Evolutionary conservation across 495 filamentous ascomycete genomes (phyloP), one percentile per base, ranked within the genome.

Genomic region (Pyrenopolyporus hunteri): DNA sequence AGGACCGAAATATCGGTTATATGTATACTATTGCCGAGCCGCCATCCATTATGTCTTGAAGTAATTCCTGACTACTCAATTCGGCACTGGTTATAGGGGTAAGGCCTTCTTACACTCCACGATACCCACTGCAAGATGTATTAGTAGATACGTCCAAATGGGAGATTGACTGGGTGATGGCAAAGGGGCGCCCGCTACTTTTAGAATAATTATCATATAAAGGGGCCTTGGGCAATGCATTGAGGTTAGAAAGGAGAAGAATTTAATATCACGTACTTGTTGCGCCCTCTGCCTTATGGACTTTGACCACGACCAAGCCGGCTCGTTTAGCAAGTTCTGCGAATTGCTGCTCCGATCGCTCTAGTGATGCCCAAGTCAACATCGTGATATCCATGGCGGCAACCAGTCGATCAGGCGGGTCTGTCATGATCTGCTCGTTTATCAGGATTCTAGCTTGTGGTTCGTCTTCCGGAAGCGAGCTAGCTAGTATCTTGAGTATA

Each of bases 361-460:
- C 48, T 3, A 20, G 11, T 0, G 57, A 54, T 3, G 57, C 47
- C 35, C 31, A 47, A 0, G 36, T 50, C 20, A 55, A 7, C 64
- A 72, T 70, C 19, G 62, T 13, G 1, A 72, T 25, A 36, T 72
- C 70, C 5, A 51, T 36, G 3, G 54, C 56, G 1, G 67, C 55
- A 10, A 63, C 58, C 8, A 49, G 57, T 2, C 25, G 49, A 22
- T 40, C 13, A n/a, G 64, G 69, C 19, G 56, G 59, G 48, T 63
- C 60, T 0, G 52, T 55, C 40, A 57, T 54, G 48, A 79, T 59
- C 63, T 76, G 72, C 47, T 77, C 73, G 2, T 73, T 66, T 22
- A 77, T 64, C 20, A 74, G 28, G n/a, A 77, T 55, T 23, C 58
- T 40, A 7, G 67, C 69, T 9, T 11, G 42, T 2, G 57, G 57